Evolutionary conservation across 805 yeast species (phyloP), one percentile per base, ranked within the genome.

Genomic region (Metschnikowia cerradonensis): DNA sequence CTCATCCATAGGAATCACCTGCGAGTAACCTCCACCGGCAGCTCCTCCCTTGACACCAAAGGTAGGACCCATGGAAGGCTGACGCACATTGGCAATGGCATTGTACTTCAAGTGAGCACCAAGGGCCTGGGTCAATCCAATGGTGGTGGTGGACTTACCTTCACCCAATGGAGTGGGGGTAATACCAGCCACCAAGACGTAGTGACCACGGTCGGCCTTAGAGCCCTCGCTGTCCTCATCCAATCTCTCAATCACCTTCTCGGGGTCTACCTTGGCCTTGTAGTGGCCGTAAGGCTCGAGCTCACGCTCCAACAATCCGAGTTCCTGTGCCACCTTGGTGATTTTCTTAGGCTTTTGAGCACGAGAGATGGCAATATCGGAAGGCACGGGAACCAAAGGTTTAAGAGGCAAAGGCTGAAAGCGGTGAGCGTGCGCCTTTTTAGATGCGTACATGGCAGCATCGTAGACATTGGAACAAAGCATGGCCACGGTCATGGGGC

Each of bases 31-130:
- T 66, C 98, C 99, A 61, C 99, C 99, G 17, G 98, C 98, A 51
- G 99, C 99, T 70, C 98, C 98, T 64, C 99, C 99, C 74, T 92
- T 92, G 62, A 92, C 90, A 68, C 99, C 99, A 63, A 92, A 92
- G 17, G 98, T 92, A 47, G 99, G 99, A 37, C 98, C 98, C 97
- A 92, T 90, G 8, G 96, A 87, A 30, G 98, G 98, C 69, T 92
- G 99, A 69, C 99, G 87, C 47, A 92, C 96, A 63, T 89, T 90
- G 48, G 98, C 99, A 68, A 91, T 83, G 36, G 96, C 84, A 52
- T 86, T 85, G 67, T 82, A 83, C 47, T 83, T 80, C 61, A 92
- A 77, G 63, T 90, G 95, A 23, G 97, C 97, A 53, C 96, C 96
- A 52, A 92, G 75, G 14, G 99, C 96, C 72, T 92, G 98, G n/a